Evolutionary conservation across 768 basidiomycete species (phyloP).

Genomic region (Termitomyces sp.): DNA sequence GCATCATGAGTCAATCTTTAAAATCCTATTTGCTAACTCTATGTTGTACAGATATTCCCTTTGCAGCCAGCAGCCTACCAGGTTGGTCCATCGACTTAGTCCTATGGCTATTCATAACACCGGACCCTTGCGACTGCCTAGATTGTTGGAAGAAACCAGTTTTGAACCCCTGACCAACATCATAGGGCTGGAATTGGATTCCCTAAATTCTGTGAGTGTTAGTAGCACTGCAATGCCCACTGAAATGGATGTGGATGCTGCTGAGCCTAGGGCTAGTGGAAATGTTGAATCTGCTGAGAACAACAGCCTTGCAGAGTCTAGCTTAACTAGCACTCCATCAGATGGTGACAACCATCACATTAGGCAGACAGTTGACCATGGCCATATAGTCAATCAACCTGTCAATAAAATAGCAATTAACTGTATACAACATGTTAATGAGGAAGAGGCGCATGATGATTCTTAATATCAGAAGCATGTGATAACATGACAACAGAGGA

Average conservation of each 20-base stretch:
- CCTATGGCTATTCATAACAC: neutral
- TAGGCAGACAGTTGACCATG: too few species aligned
- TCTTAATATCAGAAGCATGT: too few species aligned
- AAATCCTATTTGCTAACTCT: neutral
- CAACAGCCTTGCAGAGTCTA: neutral
- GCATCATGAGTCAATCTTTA: too few species aligned
- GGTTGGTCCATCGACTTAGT: neutral
- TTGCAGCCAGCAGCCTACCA: too few species aligned
- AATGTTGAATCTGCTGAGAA: neutral
- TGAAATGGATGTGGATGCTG: neutral
- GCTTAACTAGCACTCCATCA: neutral
- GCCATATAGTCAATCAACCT: too few species aligned
- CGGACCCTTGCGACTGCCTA: neutral
- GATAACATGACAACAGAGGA: neutral
- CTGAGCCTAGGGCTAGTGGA: neutral
- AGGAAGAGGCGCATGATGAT: too few species aligned
- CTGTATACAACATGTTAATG: too few species aligned
- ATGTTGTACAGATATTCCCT: neutral
- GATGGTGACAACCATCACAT: neutral
- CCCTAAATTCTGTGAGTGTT: neutral
- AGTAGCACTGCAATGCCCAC: neutral
- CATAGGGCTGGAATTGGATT: too few species aligned
- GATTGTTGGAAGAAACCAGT: neutral
- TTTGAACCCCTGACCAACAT: fast-evolving
- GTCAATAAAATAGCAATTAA: neutral